Evolutionary conservation across 805 yeast genomes (phyloP), one percentile per base, ranked within the genome.

Genomic region (Saccharomycopsis sp.): DNA sequence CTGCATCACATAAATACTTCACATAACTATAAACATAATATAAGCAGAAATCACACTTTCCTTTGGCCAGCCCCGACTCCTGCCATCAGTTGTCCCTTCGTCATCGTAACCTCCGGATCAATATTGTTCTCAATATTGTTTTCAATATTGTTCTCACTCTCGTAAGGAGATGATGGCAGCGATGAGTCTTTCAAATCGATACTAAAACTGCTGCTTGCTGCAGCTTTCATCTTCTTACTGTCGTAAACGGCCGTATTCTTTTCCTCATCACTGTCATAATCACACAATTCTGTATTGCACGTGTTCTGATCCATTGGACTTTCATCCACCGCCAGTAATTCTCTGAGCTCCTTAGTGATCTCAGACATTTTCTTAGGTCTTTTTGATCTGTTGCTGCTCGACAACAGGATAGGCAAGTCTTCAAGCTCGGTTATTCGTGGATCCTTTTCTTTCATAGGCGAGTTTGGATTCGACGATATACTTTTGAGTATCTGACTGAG

Each of bases 401-500:
- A 17, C 22, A 19, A 44, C 22, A 19, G 49, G 20, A 44, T 44
- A 8, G 19, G 49, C 49, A 17, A 17, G 12, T 44, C 49, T 3
- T 44, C 49, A 44, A 44, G 49, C 49, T 44, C 49, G 22, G 20
- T 19, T 44, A 44, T 44, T 44, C 22, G 3, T 44, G 49, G 49
- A 44, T 44, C 49, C 12, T 44, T 44, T 3, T 44, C 49, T 44
- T 17, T 44, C 5, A 44, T 14, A 22, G 58, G 58, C 7, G 58
- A 53, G n/a, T 47, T 52, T 14, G 56, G 52, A 42, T 54, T 41
- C 14, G 55, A 35, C 5, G 42, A 19, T 5, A 56, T 29, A 12
- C 55, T 20, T n/a, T 56, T 51, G 3, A 56, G 22, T 29, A 56
- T 56, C 20, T 52, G 50, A 20, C 38, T 53, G 17, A 56, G 25